Conservation (phyloP, 805 yeast species). For the Candida argentea region DNA sequence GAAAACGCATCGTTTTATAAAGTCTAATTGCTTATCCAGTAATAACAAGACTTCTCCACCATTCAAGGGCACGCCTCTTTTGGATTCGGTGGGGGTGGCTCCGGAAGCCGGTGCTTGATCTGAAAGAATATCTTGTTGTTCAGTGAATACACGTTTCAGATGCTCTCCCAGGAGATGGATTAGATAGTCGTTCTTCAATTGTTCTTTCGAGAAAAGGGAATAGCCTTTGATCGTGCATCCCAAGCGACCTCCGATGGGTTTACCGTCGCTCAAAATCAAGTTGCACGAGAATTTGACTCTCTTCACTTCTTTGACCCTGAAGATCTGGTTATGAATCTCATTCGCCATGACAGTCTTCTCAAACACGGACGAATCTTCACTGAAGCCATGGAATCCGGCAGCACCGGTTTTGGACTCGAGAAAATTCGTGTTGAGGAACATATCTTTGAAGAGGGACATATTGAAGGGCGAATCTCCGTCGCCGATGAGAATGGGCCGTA, state of each 20-base stretch:
- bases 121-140: conserved; percentile 16
- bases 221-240: conserved; percentile 66
- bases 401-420: neutral
- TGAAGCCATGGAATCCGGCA: conserved; percentile 2
- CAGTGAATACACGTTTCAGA: conserved; percentile 42
- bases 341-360: conserved; percentile 11
- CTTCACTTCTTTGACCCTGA: conserved; percentile 49
- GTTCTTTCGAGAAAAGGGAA: conserved; percentile 48
- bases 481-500: conserved; percentile 55
- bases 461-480: conserved; percentile 18
- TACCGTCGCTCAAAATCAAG: conserved; percentile 42
- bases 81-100: conserved; percentile 18
- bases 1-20: conserved; percentile 22
- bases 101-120: conserved; percentile 21
- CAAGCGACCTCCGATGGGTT: conserved; percentile 18
- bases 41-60: conserved; percentile 17
- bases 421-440: conserved; percentile 42
- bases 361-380: conserved; percentile 8
- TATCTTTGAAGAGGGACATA: conserved; percentile 40
- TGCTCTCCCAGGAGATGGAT: conserved; percentile 46
- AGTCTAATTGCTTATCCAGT: conserved; percentile 15
- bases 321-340: conserved; percentile 37
- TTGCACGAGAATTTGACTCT: conserved; percentile 56
- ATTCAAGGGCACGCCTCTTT: conserved; percentile 9
- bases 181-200: conserved; percentile 36